Evolutionary conservation across 768 basidiomycete genomes (phyloP), one percentile per base, ranked within the genome.

Genomic region (Lentinula guzmanii): DNA sequence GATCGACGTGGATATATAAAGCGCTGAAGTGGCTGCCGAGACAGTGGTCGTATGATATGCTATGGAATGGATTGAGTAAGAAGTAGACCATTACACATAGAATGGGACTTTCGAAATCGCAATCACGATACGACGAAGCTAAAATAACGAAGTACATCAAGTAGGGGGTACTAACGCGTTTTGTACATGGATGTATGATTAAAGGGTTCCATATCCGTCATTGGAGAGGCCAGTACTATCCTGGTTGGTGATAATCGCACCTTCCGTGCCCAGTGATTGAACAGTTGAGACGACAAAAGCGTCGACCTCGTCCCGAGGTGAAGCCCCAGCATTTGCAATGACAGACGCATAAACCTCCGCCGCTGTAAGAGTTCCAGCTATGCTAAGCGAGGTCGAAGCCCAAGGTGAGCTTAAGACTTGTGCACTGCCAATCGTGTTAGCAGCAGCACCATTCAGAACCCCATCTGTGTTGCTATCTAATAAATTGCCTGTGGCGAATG

Each of bases 201-300:
- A 68, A 13, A 68, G 63, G 50, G 64, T 66, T 34, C 67, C 67
- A 60, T 65, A 68, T 9, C 67, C 67, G 52, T 68, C 63, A 58
- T 68, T 68, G 5, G 64, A 16, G 6, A 68, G 34, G 2, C 67
- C 67, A 31, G 67, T 66, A 58, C 62, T 64, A 34, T 60, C 64
- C 59, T 68, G 67, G 61, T 68, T 60, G n/a, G 65, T 66, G n/a
- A 68, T 61, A 42, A 68, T 66, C 11, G 59, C 50, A 4, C 67
- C 65, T 6, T 28, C 43, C 10, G 35, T 68, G 9, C 67, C 67
- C 16, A 68, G 59, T 11, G 65, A 66, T 34, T 65, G 61, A 13
- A 68, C 67, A 41, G 58, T 65, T 5, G 64, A 55, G 13, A 68
- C 60, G 5, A 68, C 65, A 58, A 63, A 68, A 1, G 64, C 64